Base-by-base conservation (phyloP, 2,329 filamentous ascomycete species). In the Pseudogymnoascus sp. region DNA sequence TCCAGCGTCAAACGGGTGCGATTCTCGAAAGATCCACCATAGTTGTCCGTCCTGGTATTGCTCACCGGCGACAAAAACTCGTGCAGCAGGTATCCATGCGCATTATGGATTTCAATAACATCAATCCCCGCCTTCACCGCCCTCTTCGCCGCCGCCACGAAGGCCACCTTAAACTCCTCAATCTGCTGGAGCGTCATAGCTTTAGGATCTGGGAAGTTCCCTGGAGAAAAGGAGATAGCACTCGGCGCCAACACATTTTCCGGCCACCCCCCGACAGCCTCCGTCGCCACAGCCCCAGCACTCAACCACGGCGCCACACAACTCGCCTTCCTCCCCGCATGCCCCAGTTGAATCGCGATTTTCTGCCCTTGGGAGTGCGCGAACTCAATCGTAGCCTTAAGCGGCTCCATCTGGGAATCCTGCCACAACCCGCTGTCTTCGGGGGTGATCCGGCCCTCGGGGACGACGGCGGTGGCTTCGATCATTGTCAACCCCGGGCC, bases 371-470 rank as follows among this genome's bases (percentile, higher is more conserved):
- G 92, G 25, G 83, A 85, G 77, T 96, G 91, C 2, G 88, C 84
- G 66, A 92, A 96, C 65, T 96, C 89, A 37, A 87, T 84, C 53
- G 93, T 82, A 64, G 84, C 82, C 72, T 82, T 83, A 64, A 96
- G 77, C 0, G 87, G 86, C 66, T 82, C 87, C 65, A 93, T 88
- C 74, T 97, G 93, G 36, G 82, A 85, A 74, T 96, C 93, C 66
- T 88, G 81, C 93, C 92, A 97, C 6, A 97, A 77, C 0, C 93
- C 91, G 11, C 79, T 77, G 73, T 93, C 90, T 73, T 93, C 81
- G 1, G 91, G 91, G 0, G 89, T 89, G 78, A 96, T 96, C 63
- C 93, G 84, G 28, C 92, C 92, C 68, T 93, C 86, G 5, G 90
- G 77, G 8, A 84, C 79, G 0, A 96, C 89, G 34, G 86, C 80